Evolutionary conservation across 352 stramenopile species (phyloP).

Genomic region (Pythium sp.): DNA sequence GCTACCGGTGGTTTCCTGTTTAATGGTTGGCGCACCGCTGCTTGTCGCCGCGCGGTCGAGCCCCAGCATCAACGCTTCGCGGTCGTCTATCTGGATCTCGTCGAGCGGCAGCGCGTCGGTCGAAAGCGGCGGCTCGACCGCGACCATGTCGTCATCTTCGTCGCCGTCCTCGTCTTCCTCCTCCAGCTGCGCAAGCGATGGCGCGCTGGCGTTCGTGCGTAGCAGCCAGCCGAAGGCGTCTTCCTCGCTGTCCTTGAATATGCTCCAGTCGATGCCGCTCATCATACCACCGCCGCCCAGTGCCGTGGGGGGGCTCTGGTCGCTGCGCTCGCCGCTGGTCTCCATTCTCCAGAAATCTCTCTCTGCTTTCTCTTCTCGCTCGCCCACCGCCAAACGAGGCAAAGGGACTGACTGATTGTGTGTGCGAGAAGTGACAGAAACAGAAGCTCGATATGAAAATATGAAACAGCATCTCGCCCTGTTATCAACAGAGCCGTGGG

Average conservation of each 20-base stretch:
- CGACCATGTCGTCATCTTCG: too few relatives aligned
- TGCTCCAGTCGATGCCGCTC: constrained; percentile 67
- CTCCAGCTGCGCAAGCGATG: constrained; percentile 8
- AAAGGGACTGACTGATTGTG: too few relatives aligned
- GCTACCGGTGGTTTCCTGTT: not conserved
- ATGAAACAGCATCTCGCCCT: too few relatives aligned
- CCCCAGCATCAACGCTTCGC: too few relatives aligned
- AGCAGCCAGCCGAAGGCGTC: constrained; percentile 59
- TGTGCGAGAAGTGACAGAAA: too few relatives aligned
- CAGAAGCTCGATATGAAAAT: too few relatives aligned
- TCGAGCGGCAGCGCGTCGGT: constrained; percentile 36
- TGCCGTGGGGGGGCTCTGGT: too few relatives aligned
- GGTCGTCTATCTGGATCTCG: constrained; percentile 34
- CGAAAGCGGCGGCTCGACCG: not conserved
- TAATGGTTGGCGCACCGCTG: constrained; percentile 7
- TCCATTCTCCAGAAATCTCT: too few relatives aligned
- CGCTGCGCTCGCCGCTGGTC: too few relatives aligned
- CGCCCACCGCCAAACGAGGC: too few relatives aligned
- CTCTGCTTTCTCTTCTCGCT: too few relatives aligned
- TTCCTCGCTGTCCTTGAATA: constrained; percentile 64
- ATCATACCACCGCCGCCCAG: constrained; percentile 8
- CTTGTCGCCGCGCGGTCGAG: not conserved
- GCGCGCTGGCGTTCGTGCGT: constrained; percentile 26
- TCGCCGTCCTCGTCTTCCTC: not conserved
- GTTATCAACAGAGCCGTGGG: too few relatives aligned